These are phyloP conservation scores for Lentinula sp. DNA, from an alignment of 768 basidiomycete genomes.

Conservation along the genomic window DNA sequence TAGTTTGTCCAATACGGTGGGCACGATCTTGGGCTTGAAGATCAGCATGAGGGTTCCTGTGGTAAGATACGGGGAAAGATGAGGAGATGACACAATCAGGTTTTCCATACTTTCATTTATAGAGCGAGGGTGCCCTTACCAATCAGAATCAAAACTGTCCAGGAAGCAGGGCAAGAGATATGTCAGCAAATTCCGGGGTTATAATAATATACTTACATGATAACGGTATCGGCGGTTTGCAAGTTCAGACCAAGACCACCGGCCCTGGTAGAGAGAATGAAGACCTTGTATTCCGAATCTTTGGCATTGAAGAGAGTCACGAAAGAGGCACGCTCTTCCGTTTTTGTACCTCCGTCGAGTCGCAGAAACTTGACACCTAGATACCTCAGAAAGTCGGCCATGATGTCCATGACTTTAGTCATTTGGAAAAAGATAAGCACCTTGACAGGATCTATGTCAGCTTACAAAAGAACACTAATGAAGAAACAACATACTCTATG, in stretches of 20 bases:
- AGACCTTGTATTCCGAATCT: conserved; percentile 81
- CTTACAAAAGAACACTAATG: background rate
- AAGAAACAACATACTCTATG: conserved; percentile 60
- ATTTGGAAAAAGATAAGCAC: conserved; percentile 99
- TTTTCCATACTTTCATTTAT: background rate
- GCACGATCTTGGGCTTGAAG: conserved; percentile 99
- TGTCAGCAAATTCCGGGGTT: conserved; percentile 2
- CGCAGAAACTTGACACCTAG: conserved; percentile 84
- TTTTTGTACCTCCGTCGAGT: conserved; percentile 95
- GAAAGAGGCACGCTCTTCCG: conserved; percentile 86
- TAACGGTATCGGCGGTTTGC: conserved; percentile 94
- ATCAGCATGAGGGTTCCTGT: conserved; percentile 97
- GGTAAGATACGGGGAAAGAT: background rate
- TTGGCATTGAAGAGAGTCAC: conserved; percentile 88
- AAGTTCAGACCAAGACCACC: conserved; percentile 92
- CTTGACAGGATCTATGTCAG: conserved; percentile 33
- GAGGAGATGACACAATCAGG: conserved; percentile 10
- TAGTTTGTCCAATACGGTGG: conserved; percentile 99
- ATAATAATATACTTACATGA: conserved; percentile 58
- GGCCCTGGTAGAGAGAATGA: conserved; percentile 90
- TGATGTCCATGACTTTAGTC: conserved; percentile 99
- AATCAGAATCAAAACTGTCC: conserved; percentile 72
- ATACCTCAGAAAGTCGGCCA: conserved; percentile 91
- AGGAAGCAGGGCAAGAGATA: conserved; percentile 8
- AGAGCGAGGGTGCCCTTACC: conserved; percentile 24